Percentiles rank a stretch among this genome's conserved stretches.
Evolutionary conservation across 768 basidiomycete genomes (phyloP).

Genomic region (Russula foetens): DNA sequence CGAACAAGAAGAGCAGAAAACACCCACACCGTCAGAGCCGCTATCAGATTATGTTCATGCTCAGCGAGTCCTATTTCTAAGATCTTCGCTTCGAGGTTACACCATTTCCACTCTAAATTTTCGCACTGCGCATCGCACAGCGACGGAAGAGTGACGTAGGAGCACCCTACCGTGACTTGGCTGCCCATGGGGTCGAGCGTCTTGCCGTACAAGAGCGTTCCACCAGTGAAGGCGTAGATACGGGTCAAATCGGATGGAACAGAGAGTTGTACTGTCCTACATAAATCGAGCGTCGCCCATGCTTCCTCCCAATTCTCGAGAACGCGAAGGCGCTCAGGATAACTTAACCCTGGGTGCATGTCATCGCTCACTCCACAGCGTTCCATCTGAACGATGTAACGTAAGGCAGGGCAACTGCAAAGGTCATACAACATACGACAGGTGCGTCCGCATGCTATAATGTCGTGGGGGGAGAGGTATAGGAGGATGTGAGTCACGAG

Average conservation of each 20-base stretch:
- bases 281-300: constrained; percentile 9
- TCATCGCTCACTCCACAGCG: constrained; percentile 12
- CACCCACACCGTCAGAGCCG: constrained; percentile 10
- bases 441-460: constrained; percentile 5
- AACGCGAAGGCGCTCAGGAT: constrained; percentile 8
- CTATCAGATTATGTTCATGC: constrained; percentile 18
- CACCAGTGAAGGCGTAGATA: constrained; percentile 21
- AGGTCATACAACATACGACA: constrained; percentile 5
- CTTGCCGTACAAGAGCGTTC: constrained; percentile 17
- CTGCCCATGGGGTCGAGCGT: not conserved
- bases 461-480: constrained; percentile 1
- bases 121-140: not conserved
- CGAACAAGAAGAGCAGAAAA: not conserved
- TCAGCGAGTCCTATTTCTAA: constrained; percentile 16
- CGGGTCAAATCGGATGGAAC: constrained; percentile 15
- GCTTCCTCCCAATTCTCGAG: constrained; percentile 14
- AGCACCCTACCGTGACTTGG: constrained; percentile 6
- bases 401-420: not conserved
- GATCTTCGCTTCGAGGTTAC: constrained; percentile 3
- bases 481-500: constrained; percentile 3
- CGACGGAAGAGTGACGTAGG: constrained; percentile 12
- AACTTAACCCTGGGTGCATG: not conserved
- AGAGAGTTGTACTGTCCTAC: not conserved
- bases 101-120: not conserved
- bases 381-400: constrained; percentile 16